Conservation (phyloP, 148 eudicot species). For the Limonium bicolor region DNA sequence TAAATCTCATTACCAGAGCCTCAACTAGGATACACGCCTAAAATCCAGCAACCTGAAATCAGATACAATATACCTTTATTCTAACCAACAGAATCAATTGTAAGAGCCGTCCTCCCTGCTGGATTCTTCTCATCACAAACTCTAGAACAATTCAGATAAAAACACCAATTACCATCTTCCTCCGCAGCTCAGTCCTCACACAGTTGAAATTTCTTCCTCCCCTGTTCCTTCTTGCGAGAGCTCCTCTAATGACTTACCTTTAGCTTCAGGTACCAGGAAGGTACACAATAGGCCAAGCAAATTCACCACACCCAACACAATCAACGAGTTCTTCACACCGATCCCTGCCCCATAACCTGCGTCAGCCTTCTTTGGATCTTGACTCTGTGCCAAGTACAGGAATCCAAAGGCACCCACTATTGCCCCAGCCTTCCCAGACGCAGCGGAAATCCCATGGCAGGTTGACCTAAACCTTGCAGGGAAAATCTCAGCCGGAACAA, state of each 20-base stretch:
- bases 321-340: conserved; percentile 35
- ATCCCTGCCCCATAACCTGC: conserved; percentile 35
- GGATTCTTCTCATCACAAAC: too few relatives aligned
- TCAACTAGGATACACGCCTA: too few relatives aligned
- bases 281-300: conserved; percentile 27
- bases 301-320: conserved; percentile 25
- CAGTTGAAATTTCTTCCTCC: not conserved
- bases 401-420: conserved; percentile 51
- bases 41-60: too few relatives aligned
- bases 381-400: conserved; percentile 36
- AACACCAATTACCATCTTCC: not conserved
- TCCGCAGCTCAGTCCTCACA: not conserved
- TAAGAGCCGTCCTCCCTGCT: too few relatives aligned
- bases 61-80: too few relatives aligned
- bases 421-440: conserved; percentile 51
- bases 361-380: conserved; percentile 26
- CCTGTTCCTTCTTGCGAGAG: conserved; percentile 34
- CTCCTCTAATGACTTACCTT: conserved; percentile 54
- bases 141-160: not conserved
- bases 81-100: too few relatives aligned
- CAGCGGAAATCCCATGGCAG: conserved; percentile 56
- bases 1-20: too few relatives aligned
- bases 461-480: conserved; percentile 61
- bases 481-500: conserved; percentile 62
- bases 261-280: conserved; percentile 46